phyloP scores from a whole-genome alignment of 179 eudicot species.

The Monotropa hypopitys region DNA sequence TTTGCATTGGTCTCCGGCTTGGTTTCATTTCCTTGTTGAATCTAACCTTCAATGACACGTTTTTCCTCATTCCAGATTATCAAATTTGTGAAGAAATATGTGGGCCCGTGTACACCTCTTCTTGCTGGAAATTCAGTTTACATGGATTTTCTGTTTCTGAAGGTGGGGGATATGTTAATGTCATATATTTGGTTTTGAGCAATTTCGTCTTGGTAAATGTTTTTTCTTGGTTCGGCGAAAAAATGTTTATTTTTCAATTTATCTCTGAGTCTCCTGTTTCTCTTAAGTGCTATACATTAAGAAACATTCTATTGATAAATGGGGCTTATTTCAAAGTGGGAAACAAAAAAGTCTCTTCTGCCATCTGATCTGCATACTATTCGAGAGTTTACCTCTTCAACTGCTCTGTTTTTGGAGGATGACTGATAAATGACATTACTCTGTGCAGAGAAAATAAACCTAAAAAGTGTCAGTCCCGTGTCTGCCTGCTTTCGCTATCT shows the following conservation, averaged over 20 bases:
- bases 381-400: no score
- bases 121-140: constrained; percentile 82
- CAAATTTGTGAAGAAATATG: constrained; percentile 55
- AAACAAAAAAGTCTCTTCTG: no score
- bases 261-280: background rate
- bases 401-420: no score
- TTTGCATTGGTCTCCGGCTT: background rate
- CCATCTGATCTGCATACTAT: no score
- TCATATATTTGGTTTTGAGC: background rate
- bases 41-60: background rate
- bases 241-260: background rate
- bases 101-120: constrained; percentile 44
- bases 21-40: background rate
- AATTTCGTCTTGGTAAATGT: background rate
- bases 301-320: background rate
- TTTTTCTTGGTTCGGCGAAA: background rate
- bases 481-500: background rate
- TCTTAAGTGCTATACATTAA: background rate
- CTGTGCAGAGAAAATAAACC: background rate
- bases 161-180: constrained; percentile 26
- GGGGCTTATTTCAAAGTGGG: no score
- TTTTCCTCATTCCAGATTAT: constrained; percentile 39
- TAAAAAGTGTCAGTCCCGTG: no score
- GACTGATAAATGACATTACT: background rate
- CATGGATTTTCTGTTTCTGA: constrained; percentile 53